Evolutionary conservation across 2,329 filamentous ascomycete genomes (phyloP).

Genomic region (Leptoxyphium fumago): DNA sequence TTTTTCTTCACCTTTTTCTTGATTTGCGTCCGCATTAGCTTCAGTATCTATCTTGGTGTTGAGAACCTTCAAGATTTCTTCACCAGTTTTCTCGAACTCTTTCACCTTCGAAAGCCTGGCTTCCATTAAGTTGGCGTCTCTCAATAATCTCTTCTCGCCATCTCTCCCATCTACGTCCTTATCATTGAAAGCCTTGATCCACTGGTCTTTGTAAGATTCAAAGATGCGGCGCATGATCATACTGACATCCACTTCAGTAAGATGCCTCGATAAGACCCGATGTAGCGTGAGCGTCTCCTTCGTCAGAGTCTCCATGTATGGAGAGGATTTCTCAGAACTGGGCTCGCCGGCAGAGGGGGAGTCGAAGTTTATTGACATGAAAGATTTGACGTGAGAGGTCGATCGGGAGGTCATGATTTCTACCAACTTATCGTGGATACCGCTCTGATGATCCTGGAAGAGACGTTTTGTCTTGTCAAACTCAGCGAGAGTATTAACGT

Average conservation of each 20-base stretch:
- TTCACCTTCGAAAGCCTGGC: slow-evolving; percentile 61
- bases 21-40: not conserved
- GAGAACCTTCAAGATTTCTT: not conserved
- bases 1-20: not conserved
- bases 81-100: slow-evolving; percentile 55
- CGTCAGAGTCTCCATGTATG: slow-evolving; percentile 74
- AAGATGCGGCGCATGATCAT: slow-evolving; percentile 84
- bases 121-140: slow-evolving; percentile 61
- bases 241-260: slow-evolving; percentile 60
- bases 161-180: slow-evolving; percentile 49
- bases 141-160: slow-evolving; percentile 65
- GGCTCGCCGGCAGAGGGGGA: slow-evolving; percentile 25
- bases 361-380: slow-evolving; percentile 67
- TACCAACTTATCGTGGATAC: slow-evolving; percentile 81
- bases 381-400: slow-evolving; percentile 54
- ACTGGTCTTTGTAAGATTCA: slow-evolving; percentile 63
- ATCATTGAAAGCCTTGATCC: slow-evolving; percentile 55
- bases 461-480: slow-evolving; percentile 78
- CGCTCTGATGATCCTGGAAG: slow-evolving; percentile 78
- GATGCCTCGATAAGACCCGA: slow-evolving; percentile 66
- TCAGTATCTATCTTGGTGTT: not conserved
- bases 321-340: slow-evolving; percentile 25
- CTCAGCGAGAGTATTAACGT: slow-evolving; percentile 46
- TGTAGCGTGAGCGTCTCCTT: slow-evolving; percentile 79
- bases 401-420: slow-evolving; percentile 81